Percentiles rank a stretch among this genome's conserved stretches.
Evolutionary conservation across 805 yeast genomes (phyloP).

Genomic region (Yueomyces sinensis): DNA sequence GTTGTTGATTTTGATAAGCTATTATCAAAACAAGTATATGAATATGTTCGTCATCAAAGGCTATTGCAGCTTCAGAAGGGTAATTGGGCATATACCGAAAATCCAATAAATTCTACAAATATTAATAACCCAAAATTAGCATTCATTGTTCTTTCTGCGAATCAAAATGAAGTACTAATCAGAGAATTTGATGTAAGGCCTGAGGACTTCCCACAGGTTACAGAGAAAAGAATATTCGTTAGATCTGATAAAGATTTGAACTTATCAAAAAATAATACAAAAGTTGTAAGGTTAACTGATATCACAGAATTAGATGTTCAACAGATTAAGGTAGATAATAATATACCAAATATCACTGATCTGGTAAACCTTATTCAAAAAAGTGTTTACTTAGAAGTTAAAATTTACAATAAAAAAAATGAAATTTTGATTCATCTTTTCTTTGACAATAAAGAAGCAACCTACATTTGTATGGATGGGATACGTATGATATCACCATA

Average conservation of each 20-base stretch:
- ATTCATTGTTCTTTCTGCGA: slow-evolving; percentile 54
- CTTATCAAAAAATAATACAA: slow-evolving; percentile 10
- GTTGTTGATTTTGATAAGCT: slow-evolving; percentile 36
- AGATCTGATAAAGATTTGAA: slow-evolving; percentile 1
- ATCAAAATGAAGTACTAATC: slow-evolving; percentile 45
- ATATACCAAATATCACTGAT: slow-evolving; percentile 29
- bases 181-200: slow-evolving; percentile 42
- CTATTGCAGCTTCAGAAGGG: slow-evolving; percentile 61
- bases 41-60: slow-evolving; percentile 66
- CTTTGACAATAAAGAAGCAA: slow-evolving; percentile 55
- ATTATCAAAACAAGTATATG: slow-evolving; percentile 44
- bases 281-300: slow-evolving; percentile 36
- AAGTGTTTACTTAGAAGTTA: slow-evolving; percentile 42
- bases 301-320: slow-evolving; percentile 38
- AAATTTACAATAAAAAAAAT: slow-evolving; percentile 31
- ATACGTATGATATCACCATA: slow-evolving; percentile 35
- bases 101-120: slow-evolving; percentile 28
- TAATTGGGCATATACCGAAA: slow-evolving; percentile 63
- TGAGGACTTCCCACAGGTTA: slow-evolving; percentile 39
- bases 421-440: slow-evolving; percentile 43
- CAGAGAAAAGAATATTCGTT: slow-evolving; percentile 33
- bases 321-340: slow-evolving; percentile 27
- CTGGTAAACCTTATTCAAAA: slow-evolving; percentile 47
- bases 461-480: slow-evolving; percentile 72
- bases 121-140: slow-evolving; percentile 29